phyloP scores from a whole-genome alignment of 768 basidiomycete genomes.

The Lactifluus rugatus region DNA sequence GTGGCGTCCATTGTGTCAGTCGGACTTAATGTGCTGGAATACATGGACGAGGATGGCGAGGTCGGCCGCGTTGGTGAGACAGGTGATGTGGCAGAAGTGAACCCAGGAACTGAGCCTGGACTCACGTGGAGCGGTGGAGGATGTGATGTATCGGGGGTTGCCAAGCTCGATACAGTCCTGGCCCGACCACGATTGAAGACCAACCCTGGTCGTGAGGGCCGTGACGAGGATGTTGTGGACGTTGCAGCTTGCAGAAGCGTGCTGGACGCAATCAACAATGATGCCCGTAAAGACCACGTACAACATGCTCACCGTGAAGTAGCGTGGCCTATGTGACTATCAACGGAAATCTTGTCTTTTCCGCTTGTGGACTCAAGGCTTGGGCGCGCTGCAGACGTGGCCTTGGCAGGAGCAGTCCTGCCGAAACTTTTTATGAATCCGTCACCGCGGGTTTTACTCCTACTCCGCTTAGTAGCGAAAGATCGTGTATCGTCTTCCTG shows the following conservation, averaged over 20 bases:
- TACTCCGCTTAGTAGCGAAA: slow-evolving; percentile 24
- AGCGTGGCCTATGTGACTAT: slow-evolving; percentile 40
- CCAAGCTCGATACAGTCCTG: slow-evolving; percentile 23
- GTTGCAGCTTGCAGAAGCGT: slow-evolving; percentile 51
- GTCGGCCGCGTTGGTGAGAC: slow-evolving; percentile 6
- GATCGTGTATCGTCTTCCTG: slow-evolving; percentile 31
- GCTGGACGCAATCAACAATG: slow-evolving; percentile 27
- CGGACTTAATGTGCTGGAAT: slow-evolving; percentile 15
- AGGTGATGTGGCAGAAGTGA: background rate
- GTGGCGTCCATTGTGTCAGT: slow-evolving; percentile 19
- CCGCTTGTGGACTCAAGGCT: slow-evolving; percentile 49
- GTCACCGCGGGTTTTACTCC: slow-evolving; percentile 27
- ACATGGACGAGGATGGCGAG: slow-evolving; percentile 16
- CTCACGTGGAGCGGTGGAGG: slow-evolving; percentile 13
- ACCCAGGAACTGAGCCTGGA: slow-evolving; percentile 3
- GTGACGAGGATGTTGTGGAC: slow-evolving; percentile 34
- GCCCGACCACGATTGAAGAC: slow-evolving; percentile 33
- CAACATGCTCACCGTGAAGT: slow-evolving; percentile 46
- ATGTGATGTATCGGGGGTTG: slow-evolving; percentile 7
- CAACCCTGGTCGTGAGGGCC: slow-evolving; percentile 34
- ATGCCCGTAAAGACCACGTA: background rate
- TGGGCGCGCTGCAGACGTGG: slow-evolving; percentile 38
- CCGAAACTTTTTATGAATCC: slow-evolving; percentile 37
- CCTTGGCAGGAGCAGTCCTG: slow-evolving; percentile 26
- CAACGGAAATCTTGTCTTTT: slow-evolving; percentile 48